Base-by-base conservation (phyloP, 2,329 filamentous ascomycete genomes). In the Alternaria arborescens region DNA sequence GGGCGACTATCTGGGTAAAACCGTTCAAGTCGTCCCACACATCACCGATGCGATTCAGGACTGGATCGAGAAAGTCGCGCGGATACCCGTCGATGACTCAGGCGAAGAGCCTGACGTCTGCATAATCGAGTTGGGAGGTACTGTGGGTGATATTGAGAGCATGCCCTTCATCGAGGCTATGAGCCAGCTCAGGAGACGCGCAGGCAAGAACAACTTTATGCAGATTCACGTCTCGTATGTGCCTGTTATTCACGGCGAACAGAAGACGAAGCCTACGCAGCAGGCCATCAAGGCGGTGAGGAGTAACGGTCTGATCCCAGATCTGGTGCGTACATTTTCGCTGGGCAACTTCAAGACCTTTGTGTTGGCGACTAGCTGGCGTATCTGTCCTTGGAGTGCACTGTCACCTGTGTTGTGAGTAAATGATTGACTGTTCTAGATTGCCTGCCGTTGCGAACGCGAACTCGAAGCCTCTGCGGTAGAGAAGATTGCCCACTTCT, bases 251-350 rank as follows among this genome's bases (percentile, higher is more conserved):
- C 81, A 85, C 62, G 86, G 87, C 34, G 90, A 98, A 83, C 89
- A 97, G 79, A 98, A 98, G 87, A 98, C 94, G 10, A 98, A 98
- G 82, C 95, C 95, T 0, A 99, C 95, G 0, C 95, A 99, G 79
- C 88, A 92, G 72, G 92, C 94, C 26, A 93, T 98, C 72, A 90
- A 90, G 75, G 88, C 91, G 71, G 89, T 94, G 64, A 90, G 94
- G 65, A 94, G 91, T 75, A 90, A 91, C 65, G 93, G 93, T 75
- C 80, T 87, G 60, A 80, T 84, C 50, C 83, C 83, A 22, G 83
- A 85, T 67, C 63, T 95, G 77, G 88, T 91, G 81, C 82, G 64
- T 62, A 16, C 30, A 43, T 36, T 1, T 24, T 24, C 8, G 20
- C 8, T 5, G 6, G 6, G 24, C 20, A 16, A 7, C 20, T 42